These are phyloP conservation scores for Dactylellina drechsleri DNA, from an alignment of 2,329 filamentous ascomycete species.

Conservation along the genomic window DNA sequence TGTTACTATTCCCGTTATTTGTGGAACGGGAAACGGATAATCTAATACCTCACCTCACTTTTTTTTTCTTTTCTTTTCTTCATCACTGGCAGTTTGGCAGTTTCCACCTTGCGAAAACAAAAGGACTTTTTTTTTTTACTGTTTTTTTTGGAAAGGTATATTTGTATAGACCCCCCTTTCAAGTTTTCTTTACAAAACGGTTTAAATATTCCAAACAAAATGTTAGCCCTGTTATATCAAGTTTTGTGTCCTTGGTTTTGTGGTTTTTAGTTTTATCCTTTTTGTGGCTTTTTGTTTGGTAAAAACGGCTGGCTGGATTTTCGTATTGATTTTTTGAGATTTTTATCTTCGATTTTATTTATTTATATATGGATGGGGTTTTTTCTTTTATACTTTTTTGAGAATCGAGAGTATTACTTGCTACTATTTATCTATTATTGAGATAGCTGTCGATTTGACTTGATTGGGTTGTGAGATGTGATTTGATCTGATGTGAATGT, in stretches of 20 bases:
- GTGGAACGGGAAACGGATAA: constrained; percentile 55
- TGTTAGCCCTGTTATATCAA: too few relatives aligned
- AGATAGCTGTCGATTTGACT: too few relatives aligned
- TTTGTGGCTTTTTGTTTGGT: constrained; percentile 48
- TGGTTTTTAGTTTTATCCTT: constrained; percentile 8
- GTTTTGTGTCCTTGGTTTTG: too few relatives aligned
- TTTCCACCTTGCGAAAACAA: neutral
- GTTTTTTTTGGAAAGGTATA: constrained; percentile 1
- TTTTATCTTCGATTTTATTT: neutral
- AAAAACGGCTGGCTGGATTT: constrained; percentile 13
- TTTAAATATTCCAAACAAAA: too few relatives aligned
- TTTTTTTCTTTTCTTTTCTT: constrained; percentile 50
- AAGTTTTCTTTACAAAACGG: too few relatives aligned
- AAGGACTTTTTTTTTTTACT: too few relatives aligned
- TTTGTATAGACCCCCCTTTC: constrained; percentile 12
- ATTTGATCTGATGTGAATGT: too few relatives aligned
- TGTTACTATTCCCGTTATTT: neutral
- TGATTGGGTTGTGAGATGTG: too few relatives aligned
- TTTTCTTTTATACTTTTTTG: constrained; percentile 27
- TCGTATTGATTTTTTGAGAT: neutral
- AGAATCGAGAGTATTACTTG: constrained; percentile 28
- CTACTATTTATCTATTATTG: constrained; percentile 14
- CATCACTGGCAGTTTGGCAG: constrained; percentile 38
- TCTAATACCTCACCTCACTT: constrained; percentile 52
- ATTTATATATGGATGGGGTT: neutral